Evolutionary conservation across 768 basidiomycete genomes (phyloP), one percentile per base, ranked within the genome.

Genomic region (Goffeauzyma gilvescens): DNA sequence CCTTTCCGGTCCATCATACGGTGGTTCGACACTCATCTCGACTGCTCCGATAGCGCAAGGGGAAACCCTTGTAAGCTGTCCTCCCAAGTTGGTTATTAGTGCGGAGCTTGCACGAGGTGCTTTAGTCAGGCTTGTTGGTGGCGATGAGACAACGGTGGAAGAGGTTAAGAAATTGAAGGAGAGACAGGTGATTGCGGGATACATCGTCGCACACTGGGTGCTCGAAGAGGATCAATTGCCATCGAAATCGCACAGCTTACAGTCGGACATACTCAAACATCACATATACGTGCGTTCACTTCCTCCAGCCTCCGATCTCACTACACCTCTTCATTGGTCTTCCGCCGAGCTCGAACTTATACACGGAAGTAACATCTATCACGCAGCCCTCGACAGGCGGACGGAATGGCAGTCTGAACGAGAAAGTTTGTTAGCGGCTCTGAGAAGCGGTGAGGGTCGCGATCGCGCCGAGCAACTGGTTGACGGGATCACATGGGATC

Each of bases 291-390:
- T 85, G 21, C 64, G 71, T 17, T 73, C 71, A 6, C 68, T 93
- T 1, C 89, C 89, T 0, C 21, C 66, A 0, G 36, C 69, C 0
- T 62, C 68, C 2, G 67, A 70, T 40, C 68, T 90, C 0, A 65
- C 69, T 12, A 89, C 87, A 0, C 72, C 86, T 0, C 67, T 86
- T 10, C 75, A 81, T 49, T 93, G 84, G 56, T 72, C 72, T 0
- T 35, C 57, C 0, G 40, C 54, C 13, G 89, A 96, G 57, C 63
- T 76, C 14, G 69, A 73, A 15, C 58, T 75, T 8, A 71, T 93
- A 38, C 67, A 70, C 40, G 86, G 84, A 0, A 81, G 80, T 2
- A 89, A 89, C 59, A 56, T 96, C 2, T 75, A 75, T 49, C 76
- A 79, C 2, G 86, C 85, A 0, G 76, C 81, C 1, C 41, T 70